These are phyloP conservation scores for Trypethelium eluteriae DNA, from an alignment of 495 filamentous ascomycete genomes.

Conservation along the genomic window DNA sequence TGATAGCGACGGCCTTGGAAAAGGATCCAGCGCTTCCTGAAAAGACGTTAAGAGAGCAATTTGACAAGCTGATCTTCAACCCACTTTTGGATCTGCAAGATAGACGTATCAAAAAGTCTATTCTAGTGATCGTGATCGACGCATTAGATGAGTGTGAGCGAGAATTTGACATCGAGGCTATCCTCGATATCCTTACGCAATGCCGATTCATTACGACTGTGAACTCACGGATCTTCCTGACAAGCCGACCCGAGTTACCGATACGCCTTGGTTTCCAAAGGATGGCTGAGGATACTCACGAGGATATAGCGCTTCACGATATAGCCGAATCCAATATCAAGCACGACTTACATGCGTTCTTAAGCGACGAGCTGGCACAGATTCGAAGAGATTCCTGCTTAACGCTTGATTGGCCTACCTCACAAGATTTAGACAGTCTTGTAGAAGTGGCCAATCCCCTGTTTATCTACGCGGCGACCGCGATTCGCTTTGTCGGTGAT, in stretches of 20 bases:
- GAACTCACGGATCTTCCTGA: slow-evolving; percentile 29
- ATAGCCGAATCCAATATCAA: slow-evolving; percentile 30
- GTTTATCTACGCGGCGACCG: slow-evolving; percentile 21
- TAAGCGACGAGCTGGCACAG: slow-evolving; percentile 21
- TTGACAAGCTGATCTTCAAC: slow-evolving; percentile 13
- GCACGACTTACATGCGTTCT: slow-evolving; percentile 35
- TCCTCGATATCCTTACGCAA: slow-evolving; percentile 4
- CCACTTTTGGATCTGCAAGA: neutral
- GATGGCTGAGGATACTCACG: slow-evolving; percentile 17
- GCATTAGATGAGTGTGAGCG: slow-evolving; percentile 15
- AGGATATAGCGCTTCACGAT: slow-evolving; percentile 32
- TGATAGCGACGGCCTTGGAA: slow-evolving; percentile 18
- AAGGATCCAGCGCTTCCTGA: slow-evolving; percentile 20
- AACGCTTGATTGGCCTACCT: slow-evolving; percentile 15
- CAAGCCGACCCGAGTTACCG: slow-evolving; percentile 34
- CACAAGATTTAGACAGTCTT: slow-evolving; percentile 5
- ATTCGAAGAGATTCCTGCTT: slow-evolving; percentile 13
- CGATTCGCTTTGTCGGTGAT: slow-evolving; percentile 15
- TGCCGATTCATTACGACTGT: neutral
- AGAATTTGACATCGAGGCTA: slow-evolving; percentile 1
- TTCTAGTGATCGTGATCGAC: slow-evolving; percentile 9
- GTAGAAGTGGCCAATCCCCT: slow-evolving; percentile 13
- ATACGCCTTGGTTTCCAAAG: slow-evolving; percentile 26
- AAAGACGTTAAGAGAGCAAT: slow-evolving; percentile 15
- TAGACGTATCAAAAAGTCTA: neutral